Evolutionary conservation across 345 rosid genomes (phyloP), one percentile per base, ranked within the genome.

Genomic region (Gossypium rotundifolium): DNA sequence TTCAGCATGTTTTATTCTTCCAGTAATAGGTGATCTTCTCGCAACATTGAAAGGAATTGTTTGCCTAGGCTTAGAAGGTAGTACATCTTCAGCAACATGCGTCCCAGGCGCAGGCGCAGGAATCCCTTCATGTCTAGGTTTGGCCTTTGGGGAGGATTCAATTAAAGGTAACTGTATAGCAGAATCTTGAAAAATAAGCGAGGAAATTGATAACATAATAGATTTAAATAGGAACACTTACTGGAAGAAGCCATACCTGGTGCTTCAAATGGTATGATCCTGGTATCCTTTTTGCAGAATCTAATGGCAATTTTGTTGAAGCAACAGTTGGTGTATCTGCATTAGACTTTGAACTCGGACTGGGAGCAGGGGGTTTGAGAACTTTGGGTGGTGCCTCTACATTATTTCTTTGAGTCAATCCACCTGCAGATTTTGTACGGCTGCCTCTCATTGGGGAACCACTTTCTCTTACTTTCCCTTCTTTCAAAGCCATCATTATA

Each of bases 111-210:
- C 61, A 57, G 61, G 61, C 25, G 9, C 6, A 57, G 61, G 61
- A 57, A 57, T 57, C 29, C 29, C 61, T 20, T 57, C 61, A 57
- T 10, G 14, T 20, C 61, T 2, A 57, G 61, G 14, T 22, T 57
- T 57, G 61, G 61, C 29, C 61, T 57, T 57, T 57, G 61, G 61
- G 13, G 29, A 57, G 61, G 61, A 57, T 57, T 57, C 61, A 57
- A 57, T 22, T 20, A 57, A 57, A 57, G 61, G 61, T 22, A 57
- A 57, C 61, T 57, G 14, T 29, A 22, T 20, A 22, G 13, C 22
- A 57, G 22, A 57, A 57, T 57, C 29, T 20, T 57, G 27, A 29
- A 22, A 57, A 57, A 57, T 57, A 20, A 57, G 61, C 5, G 61
- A 57, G 61, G 61, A 10, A 22, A 57, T 22, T 57, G 61, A 57